Evolutionary conservation across 495 filamentous ascomycete genomes (phyloP), one percentile per base, ranked within the genome.

Genomic region (Clavariopsis aquatica): DNA sequence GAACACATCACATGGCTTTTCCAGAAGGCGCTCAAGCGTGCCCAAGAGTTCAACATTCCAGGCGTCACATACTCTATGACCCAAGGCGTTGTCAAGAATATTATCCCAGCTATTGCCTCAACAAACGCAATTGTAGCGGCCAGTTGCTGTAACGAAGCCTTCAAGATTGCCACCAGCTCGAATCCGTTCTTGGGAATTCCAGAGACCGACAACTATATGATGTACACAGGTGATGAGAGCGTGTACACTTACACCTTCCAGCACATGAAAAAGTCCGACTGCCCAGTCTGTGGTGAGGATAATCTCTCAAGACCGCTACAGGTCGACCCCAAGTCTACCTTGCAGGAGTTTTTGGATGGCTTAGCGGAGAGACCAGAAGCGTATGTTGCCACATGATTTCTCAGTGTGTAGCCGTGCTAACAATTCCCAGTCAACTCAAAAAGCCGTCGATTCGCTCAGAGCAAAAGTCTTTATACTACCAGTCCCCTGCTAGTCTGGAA

Each of bases 71-170:
- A 98, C 77, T 87, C 89, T n/a, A 84, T 96, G 75, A 96, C 95
- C 0, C 95, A 99, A 72, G 95, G 95, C 31, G 94, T 98, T 0
- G 92, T 99, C 68, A 99, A 99, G 76, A 98, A 99, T 72, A 99
- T 99, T 75, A 99, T 99, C 64, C 95, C 95, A 0, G 95, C 95
- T 10, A 99, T 99, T 71, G 95, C 95, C 43, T 93, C 91, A 0
- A 99, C 95, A 5, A 99, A 99, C 75, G 93, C 93, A 20, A 93
- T 98, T 54, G 90, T 99, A 65, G 95, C 95, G 2, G 95, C 93
- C 2, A 86, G 87, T 41, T 97, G 93, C 71, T 98, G 94, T 70
- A 98, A 96, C 52, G 95, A 99, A 77, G 93, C 93, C 10, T 82
- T 97, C 77, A 99, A 99, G 78, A 91, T 99, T 66, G 87, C 87